Evolutionary conservation across 2,329 filamentous ascomycete genomes (phyloP), one percentile per base, ranked within the genome.

Genomic region (Penicillium sp.): DNA sequence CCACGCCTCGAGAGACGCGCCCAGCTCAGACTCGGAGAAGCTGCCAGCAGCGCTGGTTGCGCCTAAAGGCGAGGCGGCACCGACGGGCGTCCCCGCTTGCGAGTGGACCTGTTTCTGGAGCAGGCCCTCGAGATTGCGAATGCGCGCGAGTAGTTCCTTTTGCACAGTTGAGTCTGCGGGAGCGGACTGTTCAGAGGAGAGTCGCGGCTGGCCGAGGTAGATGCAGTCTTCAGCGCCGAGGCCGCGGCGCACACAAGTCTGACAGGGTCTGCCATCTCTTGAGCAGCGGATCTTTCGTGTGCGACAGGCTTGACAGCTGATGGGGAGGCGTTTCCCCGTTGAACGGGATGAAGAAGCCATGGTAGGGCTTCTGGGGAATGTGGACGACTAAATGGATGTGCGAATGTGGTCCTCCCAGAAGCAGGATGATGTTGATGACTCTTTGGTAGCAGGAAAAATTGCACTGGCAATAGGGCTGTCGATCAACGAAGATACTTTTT

Each of bases 261-360:
- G 70, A 46, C 76, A 78, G 22, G 75, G 75, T 14, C 70, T 67
- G n/a, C 69, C 69, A 60, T 76, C 73, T 24, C 76, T 75, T 24
- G 73, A 70, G 59, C 76, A 78, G 27, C 72, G 69, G 43, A 78
- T 78, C 55, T 78, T 78, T 49, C 76, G 66, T 11, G 69, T 71
- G 47, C 76, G 72, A 60, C 76, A 78, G 39, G 76, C 75, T 58
- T 78, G 75, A 43, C 76, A 78, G 55, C 72, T 77, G 41, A 78
- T 72, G 11, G 76, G 76, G 24, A 77, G 67, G 10, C 75, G 70
- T 56, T 74, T 76, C 44, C 71, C 70, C 7, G 66, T 59, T 22
- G 70, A 66, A 13, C 69, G 71, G 44, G 65, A 68, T 46, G 68
- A 63, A 16, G 66, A 59, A 46, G 68, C 54, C 70, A 72, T 72